These are phyloP conservation scores for Craterostigma plantagineum DNA, from an alignment of 257 asterid genomes.

Conservation along the genomic window DNA sequence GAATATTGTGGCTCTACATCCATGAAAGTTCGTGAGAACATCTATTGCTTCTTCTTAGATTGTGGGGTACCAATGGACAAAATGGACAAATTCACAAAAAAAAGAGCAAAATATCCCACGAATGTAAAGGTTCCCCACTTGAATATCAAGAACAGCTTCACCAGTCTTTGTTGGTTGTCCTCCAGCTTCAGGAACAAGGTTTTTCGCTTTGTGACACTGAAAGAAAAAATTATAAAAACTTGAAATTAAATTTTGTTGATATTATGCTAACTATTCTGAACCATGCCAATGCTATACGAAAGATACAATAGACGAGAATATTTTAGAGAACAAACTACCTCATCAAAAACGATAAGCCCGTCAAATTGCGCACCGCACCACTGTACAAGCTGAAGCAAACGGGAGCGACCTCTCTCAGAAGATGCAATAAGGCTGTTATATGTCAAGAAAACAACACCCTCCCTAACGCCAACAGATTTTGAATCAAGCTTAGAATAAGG, in stretches of 20 bases:
- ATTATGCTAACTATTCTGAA: not conserved
- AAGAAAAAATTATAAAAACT: slow-evolving; percentile 11
- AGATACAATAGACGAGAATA: not conserved
- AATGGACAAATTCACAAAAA: too few species aligned
- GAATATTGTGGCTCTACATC: too few species aligned
- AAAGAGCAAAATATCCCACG: too few species aligned
- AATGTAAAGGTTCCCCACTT: slow-evolving; percentile 30
- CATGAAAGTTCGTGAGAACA: too few species aligned
- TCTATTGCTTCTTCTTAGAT: too few species aligned
- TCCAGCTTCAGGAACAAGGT: slow-evolving; percentile 96
- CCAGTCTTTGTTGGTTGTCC: slow-evolving; percentile 92
- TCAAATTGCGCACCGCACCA: slow-evolving; percentile 74
- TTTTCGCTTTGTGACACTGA: slow-evolving; percentile 98
- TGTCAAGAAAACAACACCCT: slow-evolving; percentile 89
- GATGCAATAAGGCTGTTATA: slow-evolving; percentile 98
- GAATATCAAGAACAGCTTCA: slow-evolving; percentile 98
- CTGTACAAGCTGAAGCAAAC: slow-evolving; percentile 85
- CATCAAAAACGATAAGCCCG: slow-evolving; percentile 86
- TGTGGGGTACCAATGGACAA: too few species aligned
- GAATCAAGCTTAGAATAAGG: slow-evolving; percentile 96
- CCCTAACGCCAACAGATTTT: slow-evolving; percentile 63
- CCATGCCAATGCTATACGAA: too few species aligned
- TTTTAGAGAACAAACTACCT: slow-evolving; percentile 30
- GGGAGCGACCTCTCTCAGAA: slow-evolving; percentile 93
- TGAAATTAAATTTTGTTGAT: slow-evolving; percentile 9